Evolutionary conservation across 75 land plant genomes (phyloP).

Genomic region (Pinus tabuliformis): DNA sequence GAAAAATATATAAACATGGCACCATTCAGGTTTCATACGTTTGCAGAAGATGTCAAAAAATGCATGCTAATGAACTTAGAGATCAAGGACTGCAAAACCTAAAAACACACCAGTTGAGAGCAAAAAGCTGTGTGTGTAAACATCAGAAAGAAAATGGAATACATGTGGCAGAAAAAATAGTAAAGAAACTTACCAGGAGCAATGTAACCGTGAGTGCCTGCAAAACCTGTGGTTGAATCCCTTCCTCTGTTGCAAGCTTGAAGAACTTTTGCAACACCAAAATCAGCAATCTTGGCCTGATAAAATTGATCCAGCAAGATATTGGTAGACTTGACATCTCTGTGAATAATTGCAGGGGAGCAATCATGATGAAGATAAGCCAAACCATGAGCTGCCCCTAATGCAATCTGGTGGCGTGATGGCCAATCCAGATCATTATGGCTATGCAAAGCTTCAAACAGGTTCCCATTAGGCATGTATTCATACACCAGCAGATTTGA

Average conservation of each 20-base stretch:
- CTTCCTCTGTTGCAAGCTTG: constrained; percentile 31
- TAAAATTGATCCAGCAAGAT: constrained; percentile 74
- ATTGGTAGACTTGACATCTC: constrained; percentile 87
- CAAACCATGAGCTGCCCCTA: constrained; percentile 81
- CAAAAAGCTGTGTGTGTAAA: neutral
- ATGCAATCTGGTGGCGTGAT: constrained; percentile 66
- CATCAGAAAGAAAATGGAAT: too few species aligned
- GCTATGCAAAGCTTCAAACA: constrained; percentile 64
- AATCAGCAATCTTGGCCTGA: constrained; percentile 89
- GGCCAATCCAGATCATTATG: constrained; percentile 67
- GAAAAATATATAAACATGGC: constrained; percentile 7
- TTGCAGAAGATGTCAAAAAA: too few species aligned
- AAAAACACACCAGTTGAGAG: too few species aligned
- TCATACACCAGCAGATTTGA: constrained; percentile 69
- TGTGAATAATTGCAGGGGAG: constrained; percentile 73
- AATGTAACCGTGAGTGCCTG: constrained; percentile 78
- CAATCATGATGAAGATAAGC: constrained; percentile 89
- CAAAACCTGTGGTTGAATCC: neutral
- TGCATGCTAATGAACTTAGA: too few species aligned
- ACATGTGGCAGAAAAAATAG: too few species aligned
- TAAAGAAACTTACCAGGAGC: constrained; percentile 68
- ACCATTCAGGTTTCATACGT: too few species aligned
- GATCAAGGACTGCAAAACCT: too few species aligned
- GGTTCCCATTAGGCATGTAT: constrained; percentile 88
- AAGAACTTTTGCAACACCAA: constrained; percentile 72